These are phyloP conservation scores for Viola pubescens DNA, from an alignment of 441 rosid genomes.

Conservation along the genomic window DNA sequence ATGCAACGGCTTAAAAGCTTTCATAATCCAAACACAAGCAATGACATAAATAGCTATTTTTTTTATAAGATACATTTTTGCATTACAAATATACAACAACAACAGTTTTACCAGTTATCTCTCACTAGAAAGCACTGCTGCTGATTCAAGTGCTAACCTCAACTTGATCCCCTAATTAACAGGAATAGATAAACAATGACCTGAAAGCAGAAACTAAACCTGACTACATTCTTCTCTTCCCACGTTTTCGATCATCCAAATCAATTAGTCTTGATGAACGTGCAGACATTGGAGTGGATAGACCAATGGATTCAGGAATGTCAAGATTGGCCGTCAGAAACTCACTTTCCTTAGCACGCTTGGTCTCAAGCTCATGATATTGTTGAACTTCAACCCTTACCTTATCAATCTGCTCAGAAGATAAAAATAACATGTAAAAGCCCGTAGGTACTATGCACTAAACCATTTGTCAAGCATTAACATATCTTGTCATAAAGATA, in stretches of 20 bases:
- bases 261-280: constrained; percentile 55
- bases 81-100: too few species aligned
- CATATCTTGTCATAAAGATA: not conserved
- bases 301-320: constrained; percentile 84
- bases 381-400: constrained; percentile 47
- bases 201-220: not conserved
- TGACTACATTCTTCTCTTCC: constrained; percentile 52
- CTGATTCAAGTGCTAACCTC: too few species aligned
- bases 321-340: constrained; percentile 57
- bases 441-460: not conserved
- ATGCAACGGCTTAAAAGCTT: too few species aligned
- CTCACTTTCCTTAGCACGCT: constrained; percentile 32
- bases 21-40: too few species aligned
- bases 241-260: constrained; percentile 55
- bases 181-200: too few species aligned
- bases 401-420: constrained; percentile 49
- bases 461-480: not conserved
- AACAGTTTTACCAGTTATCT: too few species aligned
- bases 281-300: constrained; percentile 42
- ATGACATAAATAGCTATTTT: too few species aligned
- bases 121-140: too few species aligned
- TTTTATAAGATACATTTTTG: too few species aligned
- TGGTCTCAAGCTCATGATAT: constrained; percentile 32
- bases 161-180: too few species aligned
- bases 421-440: constrained; percentile 2